Conservation (phyloP, 441 rosid genomes). For the Mallotus japonicus region DNA sequence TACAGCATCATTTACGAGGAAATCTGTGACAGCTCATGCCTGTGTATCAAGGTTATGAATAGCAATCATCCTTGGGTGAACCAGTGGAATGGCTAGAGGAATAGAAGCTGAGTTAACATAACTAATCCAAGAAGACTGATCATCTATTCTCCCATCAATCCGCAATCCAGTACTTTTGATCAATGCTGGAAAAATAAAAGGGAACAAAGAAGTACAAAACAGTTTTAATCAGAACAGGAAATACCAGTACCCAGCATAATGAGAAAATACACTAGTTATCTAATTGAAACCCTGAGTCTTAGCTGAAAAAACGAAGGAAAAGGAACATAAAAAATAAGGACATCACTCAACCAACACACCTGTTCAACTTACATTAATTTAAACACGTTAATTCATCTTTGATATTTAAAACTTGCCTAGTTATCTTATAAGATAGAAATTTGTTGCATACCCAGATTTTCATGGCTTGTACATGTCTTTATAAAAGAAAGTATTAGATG, state of each 20-base stretch:
- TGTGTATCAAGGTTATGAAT: conserved; percentile 72
- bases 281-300: not conserved
- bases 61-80: conserved; percentile 89
- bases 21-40: conserved; percentile 33
- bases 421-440: not conserved
- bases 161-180: conserved; percentile 75
- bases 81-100: conserved; percentile 80
- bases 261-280: not conserved
- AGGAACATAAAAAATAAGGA: not conserved
- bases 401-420: not conserved
- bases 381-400: not conserved
- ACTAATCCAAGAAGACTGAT: conserved; percentile 84
- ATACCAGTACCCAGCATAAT: too few relatives aligned
- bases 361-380: not conserved
- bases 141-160: conserved; percentile 87
- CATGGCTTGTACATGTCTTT: not conserved
- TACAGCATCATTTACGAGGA: not conserved
- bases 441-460: too few relatives aligned
- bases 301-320: not conserved
- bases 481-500: too few relatives aligned
- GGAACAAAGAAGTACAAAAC: not conserved
- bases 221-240: not conserved
- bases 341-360: not conserved
- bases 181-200: conserved; percentile 52
- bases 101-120: conserved; percentile 68